Evolutionary conservation across 2,329 filamentous ascomycete genomes (phyloP), one percentile per base, ranked within the genome.

Genomic region (Trichothecium sympodiale): DNA sequence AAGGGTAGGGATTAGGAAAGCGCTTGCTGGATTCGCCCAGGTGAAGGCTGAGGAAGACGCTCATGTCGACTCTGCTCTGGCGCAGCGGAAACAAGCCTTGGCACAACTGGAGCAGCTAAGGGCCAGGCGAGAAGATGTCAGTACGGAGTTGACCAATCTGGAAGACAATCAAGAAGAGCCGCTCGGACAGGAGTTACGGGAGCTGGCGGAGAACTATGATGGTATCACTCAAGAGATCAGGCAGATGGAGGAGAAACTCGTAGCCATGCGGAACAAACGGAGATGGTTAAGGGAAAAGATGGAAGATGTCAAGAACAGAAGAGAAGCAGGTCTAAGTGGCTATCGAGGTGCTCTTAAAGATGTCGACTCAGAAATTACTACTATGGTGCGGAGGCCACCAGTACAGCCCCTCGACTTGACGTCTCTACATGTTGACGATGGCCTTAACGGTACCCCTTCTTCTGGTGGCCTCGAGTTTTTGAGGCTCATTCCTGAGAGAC

Each of bases 251-350:
- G 65, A 75, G 46, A 71, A 72, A 43, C 61, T 88, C 3, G 61
- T 66, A 17, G 65, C 66, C 3, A 64, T 86, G 57, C 74, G 74
- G 46, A 69, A 65, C 32, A 64, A 71, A 18, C 74, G 77, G 44
- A 61, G 67, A n/a, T 69, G 67, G 50, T 55, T 87, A 1, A 58
- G 71, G 41, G 66, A 67, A 3, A 67, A 74, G 47, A 73, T 84
- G 31, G 65, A 71, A 6, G 74, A 80, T 37, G 67, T 76, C 2
- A 68, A 69, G 42, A 86, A 79, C 45, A 67, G 69, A 36, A 64
- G 79, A 27, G 81, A 86, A 51, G 77, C 81, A 2, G 76, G 75
- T n/a, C 53, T 86, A 12, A 83, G 79, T 37, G 79, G 80, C 1
- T 87, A 85, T 52, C 73, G 69, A 15, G 72, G 77, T 2, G 79